These are phyloP conservation scores for Hymenoscyphus salicellus DNA, from an alignment of 2,329 filamentous ascomycete genomes.

Conservation along the genomic window DNA sequence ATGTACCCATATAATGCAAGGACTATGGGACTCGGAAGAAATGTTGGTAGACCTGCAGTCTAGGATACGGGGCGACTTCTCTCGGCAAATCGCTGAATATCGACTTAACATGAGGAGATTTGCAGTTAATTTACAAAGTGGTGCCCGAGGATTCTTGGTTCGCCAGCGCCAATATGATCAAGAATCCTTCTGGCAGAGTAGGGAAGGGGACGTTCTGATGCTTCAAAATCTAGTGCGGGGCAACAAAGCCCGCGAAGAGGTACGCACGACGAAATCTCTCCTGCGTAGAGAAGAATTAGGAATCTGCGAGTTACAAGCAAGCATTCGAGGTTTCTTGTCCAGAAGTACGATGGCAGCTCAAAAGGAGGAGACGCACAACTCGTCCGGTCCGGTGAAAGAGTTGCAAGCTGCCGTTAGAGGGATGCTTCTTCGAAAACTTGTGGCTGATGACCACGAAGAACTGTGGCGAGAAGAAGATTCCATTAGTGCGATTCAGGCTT, in stretches of 20 bases:
- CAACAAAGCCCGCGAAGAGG: conserved; percentile 58
- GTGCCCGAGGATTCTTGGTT: conserved; percentile 71
- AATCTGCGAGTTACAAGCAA: conserved; percentile 62
- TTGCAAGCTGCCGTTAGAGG: conserved; percentile 69
- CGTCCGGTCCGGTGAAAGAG: conserved; percentile 50
- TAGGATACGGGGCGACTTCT: conserved; percentile 81
- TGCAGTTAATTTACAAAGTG: conserved; percentile 75
- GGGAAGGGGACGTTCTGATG: conserved; percentile 69
- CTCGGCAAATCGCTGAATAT: conserved; percentile 79
- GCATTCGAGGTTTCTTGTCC: conserved; percentile 64
- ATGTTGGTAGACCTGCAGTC: conserved; percentile 79
- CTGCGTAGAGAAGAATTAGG: conserved; percentile 61
- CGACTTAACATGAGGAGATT: conserved; percentile 79
- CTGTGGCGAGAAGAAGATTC: conserved; percentile 51
- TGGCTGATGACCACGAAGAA: conserved; percentile 51
- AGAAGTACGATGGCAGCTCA: conserved; percentile 56
- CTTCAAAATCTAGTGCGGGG: conserved; percentile 80
- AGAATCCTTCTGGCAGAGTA: conserved; percentile 65
- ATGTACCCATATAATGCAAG: conserved; percentile 80
- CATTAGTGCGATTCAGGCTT: conserved; percentile 61
- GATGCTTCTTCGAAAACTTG: conserved; percentile 51
- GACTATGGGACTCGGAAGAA: conserved; percentile 82
- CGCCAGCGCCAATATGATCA: conserved; percentile 61
- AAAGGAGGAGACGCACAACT: conserved; percentile 53
- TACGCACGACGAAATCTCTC: conserved; percentile 55